These are phyloP conservation scores for Guyanaporus albipodus DNA, from an alignment of 768 basidiomycete species.

Conservation along the genomic window DNA sequence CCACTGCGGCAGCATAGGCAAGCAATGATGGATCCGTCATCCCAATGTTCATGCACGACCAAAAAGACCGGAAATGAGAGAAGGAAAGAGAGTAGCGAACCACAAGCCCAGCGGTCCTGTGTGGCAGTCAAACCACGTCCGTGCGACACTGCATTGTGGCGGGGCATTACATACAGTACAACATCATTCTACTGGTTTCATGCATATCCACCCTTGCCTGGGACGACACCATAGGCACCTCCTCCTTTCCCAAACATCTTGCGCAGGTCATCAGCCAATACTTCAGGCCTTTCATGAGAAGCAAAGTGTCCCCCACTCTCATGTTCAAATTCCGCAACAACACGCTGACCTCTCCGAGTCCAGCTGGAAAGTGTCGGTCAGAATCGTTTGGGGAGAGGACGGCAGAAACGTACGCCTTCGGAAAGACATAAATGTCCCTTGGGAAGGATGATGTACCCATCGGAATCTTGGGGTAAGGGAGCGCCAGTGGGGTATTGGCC, in stretches of 20 bases:
- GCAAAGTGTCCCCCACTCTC: constrained; percentile 57
- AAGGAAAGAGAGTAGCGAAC: not conserved
- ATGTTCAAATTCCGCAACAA: constrained; percentile 49
- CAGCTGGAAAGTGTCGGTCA: constrained; percentile 34
- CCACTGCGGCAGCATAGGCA: constrained; percentile 17
- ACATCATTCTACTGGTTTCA: constrained; percentile 2
- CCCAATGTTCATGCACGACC: not conserved
- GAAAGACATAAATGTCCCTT: constrained; percentile 38
- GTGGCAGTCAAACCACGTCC: not conserved
- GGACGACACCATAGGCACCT: constrained; percentile 45
- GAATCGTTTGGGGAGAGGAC: not conserved
- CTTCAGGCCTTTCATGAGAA: constrained; percentile 46
- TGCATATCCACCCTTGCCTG: constrained; percentile 41
- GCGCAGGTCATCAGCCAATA: constrained; percentile 46
- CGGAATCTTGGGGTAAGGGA: constrained; percentile 31
- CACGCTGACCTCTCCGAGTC: constrained; percentile 32
- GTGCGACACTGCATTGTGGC: not conserved
- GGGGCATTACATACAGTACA: too few species aligned
- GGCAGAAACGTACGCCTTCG: constrained; percentile 34
- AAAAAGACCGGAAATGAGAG: not conserved
- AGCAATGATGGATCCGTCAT: constrained; percentile 26
- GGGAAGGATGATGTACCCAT: constrained; percentile 50
- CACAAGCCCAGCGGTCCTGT: not conserved
- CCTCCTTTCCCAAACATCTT: constrained; percentile 56
- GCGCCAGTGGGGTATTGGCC: not conserved